These are phyloP conservation scores for Penicillium egyptiacum DNA, from an alignment of 495 filamentous ascomycete species.

Conservation along the genomic window DNA sequence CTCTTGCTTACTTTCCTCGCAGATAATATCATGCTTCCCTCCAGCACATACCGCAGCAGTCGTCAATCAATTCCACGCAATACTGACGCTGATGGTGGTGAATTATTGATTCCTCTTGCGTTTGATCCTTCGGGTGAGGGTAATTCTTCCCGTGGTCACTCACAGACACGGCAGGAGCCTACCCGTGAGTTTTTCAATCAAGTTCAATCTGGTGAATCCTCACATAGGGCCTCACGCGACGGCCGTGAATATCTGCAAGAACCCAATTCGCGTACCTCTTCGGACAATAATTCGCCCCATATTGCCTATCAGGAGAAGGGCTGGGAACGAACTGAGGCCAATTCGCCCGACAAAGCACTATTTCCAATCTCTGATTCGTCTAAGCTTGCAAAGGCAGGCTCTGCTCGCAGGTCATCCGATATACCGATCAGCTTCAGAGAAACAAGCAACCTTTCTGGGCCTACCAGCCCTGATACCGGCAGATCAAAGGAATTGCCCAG, in stretches of 20 bases:
- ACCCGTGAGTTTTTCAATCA: constrained; percentile 34
- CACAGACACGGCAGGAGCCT: constrained; percentile 32
- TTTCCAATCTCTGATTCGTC: constrained; percentile 53
- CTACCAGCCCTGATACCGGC: constrained; percentile 36
- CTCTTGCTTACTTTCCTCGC: not conserved
- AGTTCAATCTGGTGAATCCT: constrained; percentile 22
- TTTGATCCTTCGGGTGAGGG: constrained; percentile 73
- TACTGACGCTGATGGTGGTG: constrained; percentile 63
- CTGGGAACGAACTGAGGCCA: constrained; percentile 52
- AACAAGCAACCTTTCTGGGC: constrained; percentile 35
- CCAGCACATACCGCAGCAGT: constrained; percentile 75
- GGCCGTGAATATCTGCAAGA: constrained; percentile 21
- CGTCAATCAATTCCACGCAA: constrained; percentile 66
- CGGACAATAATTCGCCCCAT: constrained; percentile 65
- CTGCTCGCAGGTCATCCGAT: constrained; percentile 66
- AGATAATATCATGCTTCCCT: constrained; percentile 67
- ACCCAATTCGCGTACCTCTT: constrained; percentile 18
- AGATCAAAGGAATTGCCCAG: constrained; percentile 22
- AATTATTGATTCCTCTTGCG: constrained; percentile 87
- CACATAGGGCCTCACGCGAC: constrained; percentile 22
- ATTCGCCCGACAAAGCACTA: constrained; percentile 58
- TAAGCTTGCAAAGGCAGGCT: constrained; percentile 61
- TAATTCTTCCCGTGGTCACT: constrained; percentile 42
- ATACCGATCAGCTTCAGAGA: constrained; percentile 32
- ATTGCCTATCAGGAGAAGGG: constrained; percentile 90